These are phyloP conservation scores for Solanum paucissectum DNA, from an alignment of 257 asterid genomes.

Conservation along the genomic window DNA sequence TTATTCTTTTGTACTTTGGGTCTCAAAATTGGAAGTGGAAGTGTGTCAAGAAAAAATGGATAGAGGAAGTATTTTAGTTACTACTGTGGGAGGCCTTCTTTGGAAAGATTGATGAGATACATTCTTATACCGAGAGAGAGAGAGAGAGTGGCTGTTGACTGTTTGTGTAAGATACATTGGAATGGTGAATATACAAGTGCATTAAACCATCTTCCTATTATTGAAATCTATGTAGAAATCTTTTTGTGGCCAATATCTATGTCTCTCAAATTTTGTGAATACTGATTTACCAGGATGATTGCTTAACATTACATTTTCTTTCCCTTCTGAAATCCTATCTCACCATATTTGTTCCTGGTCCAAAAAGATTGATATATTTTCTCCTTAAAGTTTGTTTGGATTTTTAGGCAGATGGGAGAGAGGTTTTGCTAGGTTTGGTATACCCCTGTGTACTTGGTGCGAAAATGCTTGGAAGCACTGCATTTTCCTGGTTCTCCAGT, in stretches of 20 bases:
- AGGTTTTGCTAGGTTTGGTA: slow-evolving; percentile 60
- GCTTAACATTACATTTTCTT: neutral
- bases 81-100: neutral
- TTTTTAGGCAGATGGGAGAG: slow-evolving; percentile 95
- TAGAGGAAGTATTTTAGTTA: neutral
- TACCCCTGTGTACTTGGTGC: slow-evolving; percentile 89
- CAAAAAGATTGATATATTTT: neutral
- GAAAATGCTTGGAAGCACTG: slow-evolving; percentile 92
- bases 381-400: slow-evolving; percentile 5
- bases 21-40: neutral
- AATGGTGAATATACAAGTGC: neutral
- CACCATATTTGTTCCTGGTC: neutral
- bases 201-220: neutral
- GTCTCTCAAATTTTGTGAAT: neutral
- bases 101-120: neutral
- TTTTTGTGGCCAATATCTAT: neutral
- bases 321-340: neutral
- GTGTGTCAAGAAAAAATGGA: neutral
- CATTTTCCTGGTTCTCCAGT: slow-evolving; percentile 62
- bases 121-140: neutral
- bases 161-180: neutral
- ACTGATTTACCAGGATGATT: neutral
- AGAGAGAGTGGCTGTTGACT: neutral
- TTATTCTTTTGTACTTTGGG: neutral
- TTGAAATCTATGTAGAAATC: neutral